Evolutionary conservation across 2,329 filamentous ascomycete species (phyloP).

Genomic region (Allantophomopsis cytisporea): DNA sequence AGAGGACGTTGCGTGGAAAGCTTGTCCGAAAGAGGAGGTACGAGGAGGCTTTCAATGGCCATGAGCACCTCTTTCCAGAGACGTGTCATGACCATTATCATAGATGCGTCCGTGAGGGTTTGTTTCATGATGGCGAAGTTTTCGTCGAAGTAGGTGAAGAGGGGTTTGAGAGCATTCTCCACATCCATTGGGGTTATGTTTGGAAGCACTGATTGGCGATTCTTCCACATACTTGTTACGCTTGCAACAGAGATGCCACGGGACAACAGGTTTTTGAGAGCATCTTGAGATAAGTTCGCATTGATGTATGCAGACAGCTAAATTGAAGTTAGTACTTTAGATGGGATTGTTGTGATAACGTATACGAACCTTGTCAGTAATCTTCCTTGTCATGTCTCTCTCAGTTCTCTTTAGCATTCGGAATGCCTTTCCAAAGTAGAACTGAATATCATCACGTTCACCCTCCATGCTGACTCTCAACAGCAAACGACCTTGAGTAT

Average conservation of each 20-base stretch:
- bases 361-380: conserved; percentile 80
- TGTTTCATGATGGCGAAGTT: conserved; percentile 99
- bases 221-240: conserved; percentile 57
- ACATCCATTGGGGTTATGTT: conserved; percentile 59
- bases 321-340: conserved; percentile 1
- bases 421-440: conserved; percentile 96
- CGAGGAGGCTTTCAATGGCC: conserved; percentile 78
- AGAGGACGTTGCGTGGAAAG: conserved; percentile 75
- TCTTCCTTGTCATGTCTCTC: conserved; percentile 93
- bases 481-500: conserved; percentile 82
- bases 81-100: conserved; percentile 96
- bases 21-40: conserved; percentile 91
- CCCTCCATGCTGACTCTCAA: conserved; percentile 97
- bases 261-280: conserved; percentile 61
- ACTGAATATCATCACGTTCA: conserved; percentile 94
- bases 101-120: conserved; percentile 86
- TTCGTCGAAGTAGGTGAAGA: conserved; percentile 93
- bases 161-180: conserved; percentile 65
- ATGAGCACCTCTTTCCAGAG: conserved; percentile 96
- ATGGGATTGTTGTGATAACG: conserved; percentile 1
- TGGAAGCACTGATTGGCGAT: conserved; percentile 38
- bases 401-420: conserved; percentile 89
- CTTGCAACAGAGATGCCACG: conserved; percentile 60
- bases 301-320: conserved; percentile 89
- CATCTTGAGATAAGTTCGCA: conserved; percentile 70